A percentile compares a stretch with the other conserved stretches of the same genome.
These are phyloP conservation scores for Melanogaster broomeanus DNA, from an alignment of 768 basidiomycete genomes.

Conservation along the genomic window DNA sequence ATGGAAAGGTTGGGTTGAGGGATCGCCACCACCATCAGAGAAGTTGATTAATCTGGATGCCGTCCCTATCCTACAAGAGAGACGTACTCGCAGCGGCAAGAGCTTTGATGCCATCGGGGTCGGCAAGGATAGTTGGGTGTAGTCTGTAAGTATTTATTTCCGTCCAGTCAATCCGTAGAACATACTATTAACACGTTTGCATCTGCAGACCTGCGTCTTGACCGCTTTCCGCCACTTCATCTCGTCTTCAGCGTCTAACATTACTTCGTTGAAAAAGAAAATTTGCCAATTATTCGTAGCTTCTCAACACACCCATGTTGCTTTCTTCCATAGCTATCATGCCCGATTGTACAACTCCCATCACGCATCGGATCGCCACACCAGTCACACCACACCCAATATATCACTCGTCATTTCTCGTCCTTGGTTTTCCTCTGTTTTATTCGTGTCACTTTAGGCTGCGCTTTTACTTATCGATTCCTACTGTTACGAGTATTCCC, in stretches of 20 bases:
- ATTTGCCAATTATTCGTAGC: slow-evolving; percentile 4
- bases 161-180: slow-evolving; percentile 48
- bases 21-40: slow-evolving; percentile 75
- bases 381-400: slow-evolving; percentile 11
- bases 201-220: slow-evolving; percentile 2
- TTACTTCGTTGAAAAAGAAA: slow-evolving; percentile 12
- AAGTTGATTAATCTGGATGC: slow-evolving; percentile 82
- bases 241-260: neutral
- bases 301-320: slow-evolving; percentile 10
- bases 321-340: slow-evolving; percentile 12
- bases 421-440: slow-evolving; percentile 20
- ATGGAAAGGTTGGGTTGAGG: slow-evolving; percentile 92
- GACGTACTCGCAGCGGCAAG: slow-evolving; percentile 82
- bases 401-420: slow-evolving; percentile 22
- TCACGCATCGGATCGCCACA: slow-evolving; percentile 17
- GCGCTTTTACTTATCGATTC: slow-evolving; percentile 28
- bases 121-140: slow-evolving; percentile 80
- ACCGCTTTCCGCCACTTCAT: slow-evolving; percentile 1
- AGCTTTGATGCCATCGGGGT: slow-evolving; percentile 80
- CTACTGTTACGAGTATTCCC: slow-evolving; percentile 35
- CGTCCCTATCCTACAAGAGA: slow-evolving; percentile 67
- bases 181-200: slow-evolving; percentile 35
- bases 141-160: slow-evolving; percentile 43
- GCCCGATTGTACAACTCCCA: slow-evolving; percentile 28
- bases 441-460: slow-evolving; percentile 27